phyloP scores from a whole-genome alignment of 768 basidiomycete species.

The Phanerodontia chrysosporium region DNA sequence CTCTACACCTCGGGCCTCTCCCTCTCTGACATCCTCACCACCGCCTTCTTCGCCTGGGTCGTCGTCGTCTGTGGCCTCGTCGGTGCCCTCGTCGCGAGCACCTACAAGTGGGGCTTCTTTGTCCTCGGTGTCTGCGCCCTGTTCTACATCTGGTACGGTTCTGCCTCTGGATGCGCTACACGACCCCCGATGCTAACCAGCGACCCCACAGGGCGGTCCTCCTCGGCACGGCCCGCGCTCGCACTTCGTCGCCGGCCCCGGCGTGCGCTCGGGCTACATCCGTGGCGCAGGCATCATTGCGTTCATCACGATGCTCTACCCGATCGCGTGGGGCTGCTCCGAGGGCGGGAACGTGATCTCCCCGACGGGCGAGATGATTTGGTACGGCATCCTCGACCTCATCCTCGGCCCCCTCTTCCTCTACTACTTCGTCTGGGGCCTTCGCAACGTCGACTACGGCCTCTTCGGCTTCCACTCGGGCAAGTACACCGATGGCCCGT shows the following conservation, averaged over 20 bases:
- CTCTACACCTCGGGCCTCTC: constrained; percentile 44
- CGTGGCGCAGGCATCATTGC: constrained; percentile 37
- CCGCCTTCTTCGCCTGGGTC: constrained; percentile 44
- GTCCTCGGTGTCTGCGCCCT: constrained; percentile 42
- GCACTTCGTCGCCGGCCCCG: constrained; percentile 20
- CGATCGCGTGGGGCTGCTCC: constrained; percentile 53
- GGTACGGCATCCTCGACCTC: constrained; percentile 48
- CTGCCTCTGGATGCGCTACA: constrained; percentile 1
- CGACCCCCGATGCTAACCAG: too few species aligned
- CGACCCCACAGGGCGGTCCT: constrained; percentile 17
- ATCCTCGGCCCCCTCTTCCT: constrained; percentile 38
- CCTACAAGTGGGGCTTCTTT: constrained; percentile 55
- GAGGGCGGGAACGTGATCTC: constrained; percentile 51
- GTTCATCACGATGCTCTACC: constrained; percentile 54
- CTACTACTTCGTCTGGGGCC: constrained; percentile 19
- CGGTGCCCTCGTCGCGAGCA: constrained; percentile 45
- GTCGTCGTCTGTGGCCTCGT: constrained; percentile 43
- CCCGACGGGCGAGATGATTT: constrained; percentile 50
- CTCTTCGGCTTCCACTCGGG: constrained; percentile 26
- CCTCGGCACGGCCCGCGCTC: constrained; percentile 26
- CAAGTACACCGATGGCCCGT: constrained; percentile 21
- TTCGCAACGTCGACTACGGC: constrained; percentile 26
- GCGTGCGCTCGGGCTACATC: constrained; percentile 26
- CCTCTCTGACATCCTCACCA: constrained; percentile 42
- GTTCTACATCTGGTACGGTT: constrained; percentile 45